Conservation (phyloP, 441 rosid genomes). For the Aquilaria agallochum region DNA sequence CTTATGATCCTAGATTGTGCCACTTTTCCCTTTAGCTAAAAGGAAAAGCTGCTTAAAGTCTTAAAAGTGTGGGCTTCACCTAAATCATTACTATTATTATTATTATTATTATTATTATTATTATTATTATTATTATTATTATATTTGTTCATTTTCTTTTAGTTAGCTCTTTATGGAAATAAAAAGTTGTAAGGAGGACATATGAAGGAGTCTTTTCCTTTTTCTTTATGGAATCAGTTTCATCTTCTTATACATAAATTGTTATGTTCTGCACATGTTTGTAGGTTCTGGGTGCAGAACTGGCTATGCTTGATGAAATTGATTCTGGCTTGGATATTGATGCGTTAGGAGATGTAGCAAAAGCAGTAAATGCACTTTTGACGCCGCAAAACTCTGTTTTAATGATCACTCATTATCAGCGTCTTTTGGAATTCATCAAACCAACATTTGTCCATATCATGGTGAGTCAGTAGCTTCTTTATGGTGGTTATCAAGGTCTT, state of each 20-base stretch:
- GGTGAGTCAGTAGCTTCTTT: conserved; percentile 40
- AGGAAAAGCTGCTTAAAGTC: too few relatives aligned
- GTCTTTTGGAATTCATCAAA: conserved; percentile 73
- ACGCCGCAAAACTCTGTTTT: conserved; percentile 77
- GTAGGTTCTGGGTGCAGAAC: conserved; percentile 91
- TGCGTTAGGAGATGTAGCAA: conserved; percentile 92
- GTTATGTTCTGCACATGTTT: conserved; percentile 8
- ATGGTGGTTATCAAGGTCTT: not conserved
- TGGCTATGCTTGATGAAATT: conserved; percentile 92
- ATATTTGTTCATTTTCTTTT: too few relatives aligned
- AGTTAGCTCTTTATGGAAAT: too few relatives aligned
- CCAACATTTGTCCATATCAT: conserved; percentile 84
- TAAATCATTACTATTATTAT: too few relatives aligned
- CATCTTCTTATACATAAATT: conserved; percentile 4
- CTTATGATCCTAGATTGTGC: too few relatives aligned
- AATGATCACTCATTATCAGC: conserved; percentile 92
- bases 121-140: too few relatives aligned
- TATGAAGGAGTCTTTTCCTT: not conserved
- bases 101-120: too few relatives aligned
- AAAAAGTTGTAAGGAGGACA: too few relatives aligned
- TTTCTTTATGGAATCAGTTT: conserved; percentile 3
- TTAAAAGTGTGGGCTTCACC: too few relatives aligned
- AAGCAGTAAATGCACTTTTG: conserved; percentile 83
- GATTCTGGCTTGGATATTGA: conserved; percentile 98
- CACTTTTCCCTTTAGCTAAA: too few relatives aligned